Conservation (phyloP, 1,284 basidiomycete species). For the Erythrobasidium hasegawianum region DNA sequence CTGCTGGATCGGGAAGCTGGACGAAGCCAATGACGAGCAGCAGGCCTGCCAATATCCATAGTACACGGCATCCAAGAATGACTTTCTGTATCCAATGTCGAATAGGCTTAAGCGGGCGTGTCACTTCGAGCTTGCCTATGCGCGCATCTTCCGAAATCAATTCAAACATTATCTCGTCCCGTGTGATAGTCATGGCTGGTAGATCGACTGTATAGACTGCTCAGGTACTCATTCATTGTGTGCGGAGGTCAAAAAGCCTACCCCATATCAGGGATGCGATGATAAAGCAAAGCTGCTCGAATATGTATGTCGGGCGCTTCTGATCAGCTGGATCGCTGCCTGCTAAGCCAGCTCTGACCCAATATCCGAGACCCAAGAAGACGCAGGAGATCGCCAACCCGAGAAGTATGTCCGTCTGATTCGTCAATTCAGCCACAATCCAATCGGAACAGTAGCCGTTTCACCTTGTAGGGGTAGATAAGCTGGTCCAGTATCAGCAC, state of each 20-base stretch:
- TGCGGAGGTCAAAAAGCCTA: not conserved
- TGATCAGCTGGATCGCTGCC: constrained; percentile 8
- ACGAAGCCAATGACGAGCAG: constrained; percentile 13
- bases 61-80: constrained; percentile 12
- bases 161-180: constrained; percentile 25
- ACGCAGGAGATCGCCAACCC: constrained; percentile 16
- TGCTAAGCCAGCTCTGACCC: constrained; percentile 21
- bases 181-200: constrained; percentile 19
- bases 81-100: constrained; percentile 26
- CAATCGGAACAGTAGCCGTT: not conserved
- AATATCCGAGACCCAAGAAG: constrained; percentile 21
- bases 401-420: constrained; percentile 17
- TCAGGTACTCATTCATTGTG: not conserved
- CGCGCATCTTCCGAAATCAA: not conserved
- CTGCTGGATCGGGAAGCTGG: constrained; percentile 21
- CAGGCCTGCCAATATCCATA: constrained; percentile 11
- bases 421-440: not conserved
- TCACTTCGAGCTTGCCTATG: constrained; percentile 5
- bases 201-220: constrained; percentile 16
- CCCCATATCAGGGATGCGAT: constrained; percentile 27
- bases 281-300: constrained; percentile 27
- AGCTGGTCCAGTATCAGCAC: not conserved
- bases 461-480: not conserved
- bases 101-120: constrained; percentile 8
- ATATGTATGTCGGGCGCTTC: constrained; percentile 10